Evolutionary conservation across 176 grass and related monocot species (phyloP).

Genomic region (Metroxylon sagu): DNA sequence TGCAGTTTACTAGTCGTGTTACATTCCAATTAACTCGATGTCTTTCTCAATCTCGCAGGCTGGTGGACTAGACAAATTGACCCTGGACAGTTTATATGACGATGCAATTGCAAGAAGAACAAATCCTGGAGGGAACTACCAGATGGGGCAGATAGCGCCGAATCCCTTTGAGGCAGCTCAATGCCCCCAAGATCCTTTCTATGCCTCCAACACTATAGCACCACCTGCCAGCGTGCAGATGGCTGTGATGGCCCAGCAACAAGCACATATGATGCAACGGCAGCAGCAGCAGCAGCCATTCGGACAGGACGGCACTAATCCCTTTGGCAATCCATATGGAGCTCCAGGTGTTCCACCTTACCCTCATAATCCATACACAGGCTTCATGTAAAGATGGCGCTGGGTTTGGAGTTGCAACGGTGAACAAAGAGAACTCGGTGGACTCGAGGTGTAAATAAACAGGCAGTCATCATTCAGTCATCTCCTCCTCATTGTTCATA

Average conservation of each 20-base stretch:
- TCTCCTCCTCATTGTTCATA: no score
- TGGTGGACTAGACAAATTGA: conserved; percentile 10
- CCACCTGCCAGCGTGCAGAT: conserved; percentile 11
- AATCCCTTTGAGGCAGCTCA: conserved; percentile 4
- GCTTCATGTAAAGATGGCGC: not conserved
- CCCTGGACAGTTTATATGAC: conserved; percentile 15
- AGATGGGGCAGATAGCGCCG: conserved; percentile 1
- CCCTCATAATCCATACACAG: conserved; percentile 9
- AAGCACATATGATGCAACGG: conserved; percentile 7
- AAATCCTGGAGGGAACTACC: not conserved
- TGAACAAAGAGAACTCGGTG: no score
- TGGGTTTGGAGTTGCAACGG: no score
- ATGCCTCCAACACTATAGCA: conserved; percentile 8
- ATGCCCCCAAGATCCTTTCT: conserved; percentile 3
- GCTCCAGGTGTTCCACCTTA: not conserved
- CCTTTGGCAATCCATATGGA: conserved; percentile 13
- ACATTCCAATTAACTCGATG: no score
- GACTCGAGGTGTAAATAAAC: no score
- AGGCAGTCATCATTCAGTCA: no score
- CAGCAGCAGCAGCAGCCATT: conserved; percentile 5
- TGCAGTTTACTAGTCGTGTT: no score
- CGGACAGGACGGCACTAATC: conserved; percentile 3
- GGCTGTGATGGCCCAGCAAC: conserved; percentile 10
- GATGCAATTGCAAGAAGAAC: conserved; percentile 4
- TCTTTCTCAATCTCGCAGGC: conserved; percentile 2